Conservation (phyloP, 2,329 filamentous ascomycete species). For the Nothomitra cinnamomea region DNA sequence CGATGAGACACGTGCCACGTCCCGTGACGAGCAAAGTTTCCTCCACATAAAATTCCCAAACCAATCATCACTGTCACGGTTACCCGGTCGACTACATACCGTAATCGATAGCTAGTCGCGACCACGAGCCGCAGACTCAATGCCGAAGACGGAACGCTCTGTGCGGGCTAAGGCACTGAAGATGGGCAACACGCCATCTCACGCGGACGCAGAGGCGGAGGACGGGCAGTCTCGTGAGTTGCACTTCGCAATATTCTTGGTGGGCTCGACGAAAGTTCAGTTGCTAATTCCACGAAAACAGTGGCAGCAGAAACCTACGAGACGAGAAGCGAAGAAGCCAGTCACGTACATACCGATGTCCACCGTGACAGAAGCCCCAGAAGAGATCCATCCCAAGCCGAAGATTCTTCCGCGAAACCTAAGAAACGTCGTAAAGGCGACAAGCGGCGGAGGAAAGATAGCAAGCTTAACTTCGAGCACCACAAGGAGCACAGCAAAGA, state of each 20-base stretch:
- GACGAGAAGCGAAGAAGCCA: neutral
- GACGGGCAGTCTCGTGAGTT: neutral
- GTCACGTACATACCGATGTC: neutral
- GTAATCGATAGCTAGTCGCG: neutral
- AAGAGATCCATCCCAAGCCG: neutral
- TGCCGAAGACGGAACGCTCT: neutral
- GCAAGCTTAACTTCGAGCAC: neutral
- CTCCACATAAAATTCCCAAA: neutral
- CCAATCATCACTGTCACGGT: neutral
- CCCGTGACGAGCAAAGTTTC: neutral
- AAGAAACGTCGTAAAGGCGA: neutral
- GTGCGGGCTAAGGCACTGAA: neutral
- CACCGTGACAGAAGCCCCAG: neutral
- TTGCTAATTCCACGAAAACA: neutral
- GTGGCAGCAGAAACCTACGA: neutral
- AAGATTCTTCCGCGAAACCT: neutral
- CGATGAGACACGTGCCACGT: neutral
- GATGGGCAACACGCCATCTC: neutral
- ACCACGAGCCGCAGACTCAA: neutral
- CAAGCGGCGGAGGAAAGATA: neutral
- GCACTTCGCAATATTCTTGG: neutral
- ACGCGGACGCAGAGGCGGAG: neutral
- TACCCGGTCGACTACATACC: neutral
- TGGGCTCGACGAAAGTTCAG: neutral
- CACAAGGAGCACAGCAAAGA: constrained; percentile 4